Evolutionary conservation across 768 basidiomycete species (phyloP).

Genomic region (Rossbeevera mucosa): DNA sequence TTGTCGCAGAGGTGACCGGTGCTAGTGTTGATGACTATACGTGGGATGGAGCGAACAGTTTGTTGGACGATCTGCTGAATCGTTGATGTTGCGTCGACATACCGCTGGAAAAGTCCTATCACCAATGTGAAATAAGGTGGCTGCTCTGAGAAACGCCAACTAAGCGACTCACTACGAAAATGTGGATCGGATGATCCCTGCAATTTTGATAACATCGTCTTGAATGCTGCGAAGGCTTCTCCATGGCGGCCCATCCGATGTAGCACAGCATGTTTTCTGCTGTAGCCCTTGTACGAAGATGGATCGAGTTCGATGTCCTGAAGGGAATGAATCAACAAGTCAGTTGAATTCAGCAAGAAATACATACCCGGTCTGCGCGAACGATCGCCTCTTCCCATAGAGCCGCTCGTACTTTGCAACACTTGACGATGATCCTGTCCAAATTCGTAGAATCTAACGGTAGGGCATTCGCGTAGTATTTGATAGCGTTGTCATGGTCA

Average conservation of each 20-base stretch:
- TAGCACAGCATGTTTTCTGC: not conserved
- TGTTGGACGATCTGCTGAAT: not conserved
- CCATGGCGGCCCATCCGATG: not conserved
- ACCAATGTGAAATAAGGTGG: not conserved
- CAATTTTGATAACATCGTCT: not conserved
- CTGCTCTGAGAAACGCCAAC: not conserved
- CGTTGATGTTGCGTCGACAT: not conserved
- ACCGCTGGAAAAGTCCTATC: not conserved
- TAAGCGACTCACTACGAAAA: not conserved
- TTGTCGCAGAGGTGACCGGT: not conserved
- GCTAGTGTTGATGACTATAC: not conserved
- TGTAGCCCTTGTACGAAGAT: not conserved
- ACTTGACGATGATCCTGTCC: not conserved
- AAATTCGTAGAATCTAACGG: not conserved
- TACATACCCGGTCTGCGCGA: not conserved
- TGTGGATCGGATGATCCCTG: not conserved
- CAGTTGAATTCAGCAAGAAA: not conserved
- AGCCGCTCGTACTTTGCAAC: not conserved
- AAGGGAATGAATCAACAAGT: not conserved
- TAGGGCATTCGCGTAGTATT: not conserved
- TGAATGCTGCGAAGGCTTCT: not conserved
- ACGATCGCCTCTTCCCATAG: not conserved
- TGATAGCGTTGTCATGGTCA: not conserved
- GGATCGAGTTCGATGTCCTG: not conserved
- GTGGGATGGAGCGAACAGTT: not conserved